Evolutionary conservation across 108 stramenopile species (phyloP).

Genomic region (Bacterosira constricta): DNA sequence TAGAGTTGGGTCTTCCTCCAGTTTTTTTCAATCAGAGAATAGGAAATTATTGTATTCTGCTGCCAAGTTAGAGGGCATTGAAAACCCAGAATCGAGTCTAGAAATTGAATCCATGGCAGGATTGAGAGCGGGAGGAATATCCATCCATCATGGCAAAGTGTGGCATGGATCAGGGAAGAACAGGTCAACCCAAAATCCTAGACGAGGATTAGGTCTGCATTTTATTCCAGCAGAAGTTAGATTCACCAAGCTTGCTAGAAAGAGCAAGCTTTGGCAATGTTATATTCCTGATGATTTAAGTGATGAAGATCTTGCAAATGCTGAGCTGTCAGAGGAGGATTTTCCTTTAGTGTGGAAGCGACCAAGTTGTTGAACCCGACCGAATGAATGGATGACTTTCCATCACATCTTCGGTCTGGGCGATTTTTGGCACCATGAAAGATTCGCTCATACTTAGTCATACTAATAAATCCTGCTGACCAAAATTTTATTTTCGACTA

Average conservation of each 20-base stretch:
- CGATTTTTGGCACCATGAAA: too few species aligned
- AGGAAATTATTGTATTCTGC: slow-evolving; percentile 57
- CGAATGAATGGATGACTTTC: too few species aligned
- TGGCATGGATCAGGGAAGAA: slow-evolving; percentile 87
- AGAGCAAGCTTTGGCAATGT: slow-evolving; percentile 71
- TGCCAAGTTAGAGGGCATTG: slow-evolving; percentile 53
- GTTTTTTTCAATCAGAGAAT: slow-evolving; percentile 66
- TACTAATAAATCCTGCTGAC: too few species aligned
- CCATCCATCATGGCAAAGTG: slow-evolving; percentile 77
- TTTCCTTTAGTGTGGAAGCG: slow-evolving; percentile 63
- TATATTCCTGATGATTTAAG: slow-evolving; percentile 46
- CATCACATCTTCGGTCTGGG: too few species aligned
- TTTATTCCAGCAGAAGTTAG: slow-evolving; percentile 74
- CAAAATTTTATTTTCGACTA: too few species aligned
- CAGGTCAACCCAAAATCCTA: slow-evolving; percentile 35
- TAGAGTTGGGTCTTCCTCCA: slow-evolving; percentile 56
- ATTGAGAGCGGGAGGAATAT: slow-evolving; percentile 62
- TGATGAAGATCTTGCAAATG: slow-evolving; percentile 8
- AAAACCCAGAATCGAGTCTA: slow-evolving; percentile 28
- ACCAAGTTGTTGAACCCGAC: too few species aligned
- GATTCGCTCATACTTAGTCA: too few species aligned
- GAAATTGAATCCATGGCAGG: slow-evolving; percentile 69
- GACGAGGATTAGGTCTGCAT: slow-evolving; percentile 82
- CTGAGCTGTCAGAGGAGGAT: slow-evolving; percentile 57
- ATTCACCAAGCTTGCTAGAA: slow-evolving; percentile 65